phyloP scores from a whole-genome alignment of 139 green algal genomes.

The Monoraphidium neglectum region DNA sequence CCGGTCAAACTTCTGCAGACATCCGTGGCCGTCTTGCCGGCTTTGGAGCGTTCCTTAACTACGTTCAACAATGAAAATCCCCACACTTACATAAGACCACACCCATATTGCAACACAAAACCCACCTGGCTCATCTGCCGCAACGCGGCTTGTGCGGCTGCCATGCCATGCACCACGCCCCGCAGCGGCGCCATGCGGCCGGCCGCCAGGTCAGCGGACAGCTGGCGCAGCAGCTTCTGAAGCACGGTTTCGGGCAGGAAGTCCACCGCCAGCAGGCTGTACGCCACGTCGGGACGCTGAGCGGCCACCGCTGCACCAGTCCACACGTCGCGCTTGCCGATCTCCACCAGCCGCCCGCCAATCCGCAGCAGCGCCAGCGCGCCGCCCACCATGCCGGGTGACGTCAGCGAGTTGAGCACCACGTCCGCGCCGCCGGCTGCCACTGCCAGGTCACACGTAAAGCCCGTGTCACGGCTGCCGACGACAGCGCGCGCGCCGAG shows the following conservation, averaged over 20 bases:
- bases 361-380: slow-evolving; percentile 53
- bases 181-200: slow-evolving; percentile 57
- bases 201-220: slow-evolving; percentile 42
- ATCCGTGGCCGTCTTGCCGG: too few relatives aligned
- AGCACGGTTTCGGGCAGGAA: slow-evolving; percentile 71
- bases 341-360: slow-evolving; percentile 77
- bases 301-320: slow-evolving; percentile 51
- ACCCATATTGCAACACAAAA: too few relatives aligned
- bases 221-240: slow-evolving; percentile 23
- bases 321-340: slow-evolving; percentile 90
- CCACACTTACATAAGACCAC: too few relatives aligned
- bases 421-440: slow-evolving; percentile 17
- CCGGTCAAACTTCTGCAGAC: too few relatives aligned
- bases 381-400: slow-evolving; percentile 75
- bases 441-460: slow-evolving; percentile 47
- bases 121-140: slow-evolving; percentile 50
- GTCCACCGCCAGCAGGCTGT: slow-evolving; percentile 81
- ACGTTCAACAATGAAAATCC: too few relatives aligned
- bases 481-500: slow-evolving; percentile 50
- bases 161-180: slow-evolving; percentile 42
- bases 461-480: slow-evolving; percentile 64
- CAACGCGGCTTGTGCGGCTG: slow-evolving; percentile 48
- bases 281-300: slow-evolving; percentile 74
- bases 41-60: too few relatives aligned
- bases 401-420: slow-evolving; percentile 81